phyloP scores from a whole-genome alignment of 1,284 basidiomycete genomes.

The Trichosporon coremiiforme region DNA sequence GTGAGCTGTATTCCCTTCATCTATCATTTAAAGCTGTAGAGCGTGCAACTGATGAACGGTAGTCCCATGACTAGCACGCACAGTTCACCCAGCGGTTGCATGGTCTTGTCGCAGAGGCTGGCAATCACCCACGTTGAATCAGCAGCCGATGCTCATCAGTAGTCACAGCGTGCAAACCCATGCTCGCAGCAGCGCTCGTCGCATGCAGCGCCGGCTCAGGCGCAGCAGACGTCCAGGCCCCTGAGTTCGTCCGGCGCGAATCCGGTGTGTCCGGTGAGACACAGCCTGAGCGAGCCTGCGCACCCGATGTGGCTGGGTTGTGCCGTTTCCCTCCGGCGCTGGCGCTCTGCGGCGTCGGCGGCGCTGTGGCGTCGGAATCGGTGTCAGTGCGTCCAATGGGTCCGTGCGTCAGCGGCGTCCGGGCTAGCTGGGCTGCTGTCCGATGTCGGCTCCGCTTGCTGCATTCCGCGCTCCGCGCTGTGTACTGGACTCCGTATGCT shows the following conservation, averaged over 20 bases:
- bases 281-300: neutral
- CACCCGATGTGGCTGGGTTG: slow-evolving; percentile 5
- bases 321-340: neutral
- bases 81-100: no score
- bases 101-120: no score
- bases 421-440: neutral
- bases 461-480: neutral
- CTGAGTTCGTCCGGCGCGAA: neutral
- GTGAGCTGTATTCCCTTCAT: no score
- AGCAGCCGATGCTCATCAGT: neutral
- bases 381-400: no score
- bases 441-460: neutral
- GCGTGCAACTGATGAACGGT: no score
- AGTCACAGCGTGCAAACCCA: neutral
- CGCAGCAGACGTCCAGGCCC: neutral
- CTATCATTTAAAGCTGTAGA: no score
- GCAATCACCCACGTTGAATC: neutral
- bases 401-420: neutral
- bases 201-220: neutral
- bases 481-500: neutral
- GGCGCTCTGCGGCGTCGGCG: neutral
- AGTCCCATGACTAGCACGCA: no score
- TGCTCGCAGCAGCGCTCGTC: neutral
- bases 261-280: neutral
- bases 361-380: neutral